These are phyloP conservation scores for Jatropha curcas DNA, from an alignment of 345 rosid genomes.

Conservation along the genomic window DNA sequence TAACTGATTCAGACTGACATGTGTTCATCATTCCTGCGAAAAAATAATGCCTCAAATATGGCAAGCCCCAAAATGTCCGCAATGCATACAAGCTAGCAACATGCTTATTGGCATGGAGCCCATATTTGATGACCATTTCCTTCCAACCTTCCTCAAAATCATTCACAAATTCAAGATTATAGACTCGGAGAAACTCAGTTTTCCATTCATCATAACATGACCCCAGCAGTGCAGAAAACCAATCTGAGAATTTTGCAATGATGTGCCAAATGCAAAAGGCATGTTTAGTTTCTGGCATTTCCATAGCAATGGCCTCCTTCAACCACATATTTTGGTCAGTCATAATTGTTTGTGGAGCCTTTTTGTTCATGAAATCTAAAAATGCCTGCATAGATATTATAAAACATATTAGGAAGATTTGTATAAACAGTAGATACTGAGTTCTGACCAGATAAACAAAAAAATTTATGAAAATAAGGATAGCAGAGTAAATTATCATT, in stretches of 20 bases:
- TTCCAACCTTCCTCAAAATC: constrained; percentile 50
- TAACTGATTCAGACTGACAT: constrained; percentile 31
- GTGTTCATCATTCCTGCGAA: constrained; percentile 39
- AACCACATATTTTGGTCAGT: constrained; percentile 43
- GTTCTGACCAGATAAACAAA: background rate
- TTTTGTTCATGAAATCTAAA: constrained; percentile 45
- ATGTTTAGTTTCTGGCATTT: constrained; percentile 46
- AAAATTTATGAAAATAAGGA: background rate
- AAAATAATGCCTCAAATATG: constrained; percentile 36
- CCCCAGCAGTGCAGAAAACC: constrained; percentile 43
- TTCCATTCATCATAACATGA: constrained; percentile 40
- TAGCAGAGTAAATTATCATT: background rate
- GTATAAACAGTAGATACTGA: background rate
- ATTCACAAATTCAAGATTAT: constrained; percentile 36
- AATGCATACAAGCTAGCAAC: constrained; percentile 37
- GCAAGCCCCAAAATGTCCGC: constrained; percentile 35
- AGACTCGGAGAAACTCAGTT: constrained; percentile 41
- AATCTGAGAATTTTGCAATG: constrained; percentile 41
- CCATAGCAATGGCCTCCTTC: constrained; percentile 42
- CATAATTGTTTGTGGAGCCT: constrained; percentile 44
- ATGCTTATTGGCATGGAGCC: constrained; percentile 47
- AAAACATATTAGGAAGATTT: background rate
- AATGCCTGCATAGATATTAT: constrained; percentile 32
- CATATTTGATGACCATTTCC: constrained; percentile 44
- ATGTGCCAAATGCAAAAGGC: constrained; percentile 39